Conservation (phyloP, 805 yeast species). For the Candida wancherniae region DNA sequence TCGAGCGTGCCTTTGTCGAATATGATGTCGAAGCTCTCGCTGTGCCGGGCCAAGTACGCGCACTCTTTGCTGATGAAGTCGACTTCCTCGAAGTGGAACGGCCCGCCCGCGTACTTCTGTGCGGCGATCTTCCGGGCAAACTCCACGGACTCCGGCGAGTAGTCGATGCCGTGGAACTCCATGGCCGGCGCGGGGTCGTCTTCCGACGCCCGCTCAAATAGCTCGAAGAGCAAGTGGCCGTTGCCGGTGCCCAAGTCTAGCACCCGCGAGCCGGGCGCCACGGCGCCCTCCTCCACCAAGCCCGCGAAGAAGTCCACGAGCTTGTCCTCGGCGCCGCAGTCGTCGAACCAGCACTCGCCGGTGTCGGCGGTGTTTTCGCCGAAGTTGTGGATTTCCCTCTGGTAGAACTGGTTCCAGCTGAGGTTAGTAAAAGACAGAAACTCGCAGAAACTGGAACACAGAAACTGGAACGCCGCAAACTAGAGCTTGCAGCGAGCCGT, state of each 20-base stretch:
- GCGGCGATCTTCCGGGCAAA: slow-evolving; percentile 63
- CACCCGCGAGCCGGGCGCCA: slow-evolving; percentile 31
- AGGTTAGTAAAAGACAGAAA: slow-evolving; percentile 15
- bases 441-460: background rate
- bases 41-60: slow-evolving; percentile 32
- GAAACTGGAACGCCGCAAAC: too few relatives aligned
- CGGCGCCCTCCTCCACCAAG: slow-evolving; percentile 15
- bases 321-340: slow-evolving; percentile 84
- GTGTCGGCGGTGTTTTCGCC: slow-evolving; percentile 71
- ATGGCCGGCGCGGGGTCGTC: slow-evolving; percentile 34
- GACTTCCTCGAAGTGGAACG: slow-evolving; percentile 55
- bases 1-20: slow-evolving; percentile 95
- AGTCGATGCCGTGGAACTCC: slow-evolving; percentile 66
- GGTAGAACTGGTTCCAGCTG: slow-evolving; percentile 86
- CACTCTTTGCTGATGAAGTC: slow-evolving; percentile 54
- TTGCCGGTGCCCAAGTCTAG: slow-evolving; percentile 95
- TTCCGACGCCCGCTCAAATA: slow-evolving; percentile 59
- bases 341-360: slow-evolving; percentile 97
- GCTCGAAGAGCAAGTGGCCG: slow-evolving; percentile 77
- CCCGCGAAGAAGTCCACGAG: slow-evolving; percentile 69
- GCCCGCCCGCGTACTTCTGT: slow-evolving; percentile 26
- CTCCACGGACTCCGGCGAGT: slow-evolving; percentile 71
- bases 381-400: slow-evolving; percentile 67
- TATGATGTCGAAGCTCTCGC: slow-evolving; percentile 60
- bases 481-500: too few relatives aligned